Evolutionary conservation across 1,284 basidiomycete genomes (phyloP), one percentile per base, ranked within the genome.

Genomic region (Omphalotus olearius): DNA sequence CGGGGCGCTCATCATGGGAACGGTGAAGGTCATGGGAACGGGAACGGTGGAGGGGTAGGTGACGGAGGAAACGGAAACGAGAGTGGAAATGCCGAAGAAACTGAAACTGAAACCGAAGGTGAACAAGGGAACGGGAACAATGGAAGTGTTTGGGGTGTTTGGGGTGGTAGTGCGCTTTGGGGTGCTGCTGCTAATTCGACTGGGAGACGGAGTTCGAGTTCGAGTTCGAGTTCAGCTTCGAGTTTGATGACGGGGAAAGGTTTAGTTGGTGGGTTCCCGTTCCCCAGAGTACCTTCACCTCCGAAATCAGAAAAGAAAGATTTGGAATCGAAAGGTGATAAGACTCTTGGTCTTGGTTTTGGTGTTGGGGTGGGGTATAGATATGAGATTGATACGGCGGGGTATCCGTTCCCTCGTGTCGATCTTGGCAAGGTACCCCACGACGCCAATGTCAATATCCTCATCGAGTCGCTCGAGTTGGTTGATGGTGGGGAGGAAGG

Each of bases 11-110:
- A n/a, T n/a, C n/a, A n/a, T n/a, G n/a, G n/a, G n/a, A n/a, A n/a
- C 5, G 26, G 35, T 2, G 53, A 60, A 2, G 82, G 78, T 2
- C 83, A 86, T 20, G 88, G 91, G 58, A 91, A 87, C 0, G 93
- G 95, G 66, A 82, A 90, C 16, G 83, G 86, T 63, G 89, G 83
- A 33, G 84, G 86, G 57, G 75, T 74, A n/a, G 47, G 5, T 33
- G 54, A 60, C 1, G 82, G 78, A 2, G 83, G 85, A 17, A 88
- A 91, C 58, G 83, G 85, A 17, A 88, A 91, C 58, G 37, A 20
- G 14, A 49, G 47, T n/a, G 40, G 40, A 17, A 49, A 41, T 23
- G 40, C 23, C 23, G 48, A 50, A 23, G 48, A 50, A n/a, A 50
- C 48, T 2, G 48, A 45, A 26, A 44, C 37, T 1, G 52, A 50